phyloP scores from a whole-genome alignment of 2,329 filamentous ascomycete genomes.

The Monilinia laxa region DNA sequence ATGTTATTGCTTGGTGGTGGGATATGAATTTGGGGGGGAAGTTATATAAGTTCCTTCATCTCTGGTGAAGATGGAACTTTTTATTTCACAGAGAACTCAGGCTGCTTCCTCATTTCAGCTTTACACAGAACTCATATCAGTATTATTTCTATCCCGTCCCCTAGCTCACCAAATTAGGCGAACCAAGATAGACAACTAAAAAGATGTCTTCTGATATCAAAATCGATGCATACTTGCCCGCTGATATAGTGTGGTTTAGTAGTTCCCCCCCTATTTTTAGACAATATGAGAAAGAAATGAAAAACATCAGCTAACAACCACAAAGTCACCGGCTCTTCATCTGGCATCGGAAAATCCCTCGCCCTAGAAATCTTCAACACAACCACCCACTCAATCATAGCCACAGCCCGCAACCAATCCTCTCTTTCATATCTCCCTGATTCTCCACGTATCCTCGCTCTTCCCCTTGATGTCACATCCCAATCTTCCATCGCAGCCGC shows the following conservation, averaged over 20 bases:
- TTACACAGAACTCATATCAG: not conserved
- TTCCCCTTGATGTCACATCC: conserved; percentile 50
- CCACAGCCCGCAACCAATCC: conserved; percentile 48
- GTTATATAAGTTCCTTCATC: not conserved
- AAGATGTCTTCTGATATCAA: not conserved
- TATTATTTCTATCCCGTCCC: not conserved
- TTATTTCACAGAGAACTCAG: not conserved
- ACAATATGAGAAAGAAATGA: too few relatives aligned
- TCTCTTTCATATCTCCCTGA: conserved; percentile 44
- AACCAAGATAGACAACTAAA: not conserved
- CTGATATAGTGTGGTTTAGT: conserved; percentile 20
- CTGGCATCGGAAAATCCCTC: conserved; percentile 45
- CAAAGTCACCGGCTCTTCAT: conserved; percentile 49
- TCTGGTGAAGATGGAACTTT: not conserved
- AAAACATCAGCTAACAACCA: not conserved
- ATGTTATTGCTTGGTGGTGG: not conserved
- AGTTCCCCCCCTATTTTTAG: too few relatives aligned
- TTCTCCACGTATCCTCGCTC: conserved; percentile 44
- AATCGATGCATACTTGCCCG: conserved; percentile 3
- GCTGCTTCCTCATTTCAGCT: not conserved
- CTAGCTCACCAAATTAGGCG: not conserved
- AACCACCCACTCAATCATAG: conserved; percentile 44
- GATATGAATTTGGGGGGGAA: not conserved
- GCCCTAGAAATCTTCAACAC: conserved; percentile 42
- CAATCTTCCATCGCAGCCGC: conserved; percentile 41